Evolutionary conservation across 345 rosid species (phyloP).

Genomic region (Sisymbrium altissimum): DNA sequence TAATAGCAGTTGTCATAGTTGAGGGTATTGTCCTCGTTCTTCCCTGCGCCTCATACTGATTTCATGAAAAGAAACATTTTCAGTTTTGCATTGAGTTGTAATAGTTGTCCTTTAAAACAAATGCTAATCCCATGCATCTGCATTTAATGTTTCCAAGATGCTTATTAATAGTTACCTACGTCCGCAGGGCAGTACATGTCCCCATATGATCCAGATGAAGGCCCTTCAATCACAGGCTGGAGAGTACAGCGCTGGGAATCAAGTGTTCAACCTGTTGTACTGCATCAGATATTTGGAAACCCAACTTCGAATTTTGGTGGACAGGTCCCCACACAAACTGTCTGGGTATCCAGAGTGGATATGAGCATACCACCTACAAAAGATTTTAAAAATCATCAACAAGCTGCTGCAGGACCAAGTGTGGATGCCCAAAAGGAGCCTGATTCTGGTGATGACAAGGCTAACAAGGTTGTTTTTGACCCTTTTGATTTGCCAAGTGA

Average conservation of each 20-base stretch:
- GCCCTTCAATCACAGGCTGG: conserved; percentile 99
- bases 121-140: not conserved
- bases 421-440: conserved; percentile 50
- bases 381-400: conserved; percentile 69
- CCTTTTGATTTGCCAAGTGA: conserved; percentile 99
- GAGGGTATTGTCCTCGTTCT: conserved; percentile 59
- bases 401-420: conserved; percentile 49
- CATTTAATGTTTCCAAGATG: not conserved
- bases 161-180: conserved; percentile 6
- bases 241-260: conserved; percentile 99
- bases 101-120: not conserved
- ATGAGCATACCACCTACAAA: conserved; percentile 87
- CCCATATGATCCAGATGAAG: conserved; percentile 99
- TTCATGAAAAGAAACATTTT: conserved; percentile 1
- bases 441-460: conserved; percentile 56
- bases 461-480: conserved; percentile 76
- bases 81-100: not conserved
- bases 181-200: conserved; percentile 96
- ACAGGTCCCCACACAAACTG: conserved; percentile 94
- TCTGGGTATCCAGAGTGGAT: conserved; percentile 94
- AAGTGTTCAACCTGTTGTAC: conserved; percentile 93
- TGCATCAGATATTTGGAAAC: conserved; percentile 94
- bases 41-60: conserved; percentile 26
- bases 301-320: conserved; percentile 93
- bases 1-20: conserved; percentile 93